Base-by-base conservation (phyloP, 345 rosid genomes). In the Brassica carinata region DNA sequence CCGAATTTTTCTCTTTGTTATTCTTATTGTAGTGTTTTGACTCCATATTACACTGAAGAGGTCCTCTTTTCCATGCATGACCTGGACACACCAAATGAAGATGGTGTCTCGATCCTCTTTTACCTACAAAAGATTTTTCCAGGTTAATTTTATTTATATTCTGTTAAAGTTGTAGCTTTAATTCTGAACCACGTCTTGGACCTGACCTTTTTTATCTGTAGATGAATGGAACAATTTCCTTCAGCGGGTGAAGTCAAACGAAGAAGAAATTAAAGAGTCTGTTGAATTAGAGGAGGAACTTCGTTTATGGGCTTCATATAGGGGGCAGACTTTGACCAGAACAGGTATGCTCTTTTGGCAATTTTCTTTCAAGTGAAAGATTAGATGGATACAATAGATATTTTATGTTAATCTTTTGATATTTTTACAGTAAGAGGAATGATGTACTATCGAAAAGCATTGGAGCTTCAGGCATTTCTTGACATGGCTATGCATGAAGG, bases 401-500 rank as follows among this genome's bases (percentile, higher is more conserved):
- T 9, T 11, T 51, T 5, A 72, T 82, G 63, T 62, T 82, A 15
- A 73, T 53, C 8, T 36, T 73, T 68, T 48, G 23, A 59, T 64
- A 59, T 72, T 43, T 2, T 81, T 72, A 30, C 89, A 96, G 99
- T 96, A 13, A 86, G 99, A 87, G 99, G 98, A 69, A 96, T 96
- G 98, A 96, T 96, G 99, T 96, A 96, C 84, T 90, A 88, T 82
- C 89, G 98, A 57, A 90, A 87, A 87, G 99, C 99, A 33, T 88
- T 96, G 94, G 98, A 96, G 86, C 97, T 96, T 74, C 99, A 96
- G 85, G 96, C 99, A 75, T 96, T 96, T 84, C 97, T 96, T 82
- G 99, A 96, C 84, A 96, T 96, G 98, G 99, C 98, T 76, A 85
- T 84, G 81, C 90, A 92, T 77, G 99, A 96, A 89, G 99, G 99